Evolutionary conservation across 768 basidiomycete genomes (phyloP).

Genomic region (Mycena rebaudengoi): DNA sequence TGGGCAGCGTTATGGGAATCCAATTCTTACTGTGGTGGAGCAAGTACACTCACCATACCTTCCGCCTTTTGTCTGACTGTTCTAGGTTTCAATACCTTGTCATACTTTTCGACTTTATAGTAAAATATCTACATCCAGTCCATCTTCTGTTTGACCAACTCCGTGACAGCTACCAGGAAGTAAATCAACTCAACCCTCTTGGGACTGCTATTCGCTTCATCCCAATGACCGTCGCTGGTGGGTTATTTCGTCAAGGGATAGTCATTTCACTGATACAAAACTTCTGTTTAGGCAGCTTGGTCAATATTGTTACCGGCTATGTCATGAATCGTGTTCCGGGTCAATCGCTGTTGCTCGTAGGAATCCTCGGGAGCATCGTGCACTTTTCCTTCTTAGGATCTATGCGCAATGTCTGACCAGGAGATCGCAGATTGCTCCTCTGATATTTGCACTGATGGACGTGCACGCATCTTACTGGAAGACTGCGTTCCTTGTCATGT

Average conservation of each 20-base stretch:
- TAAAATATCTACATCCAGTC: slow-evolving; percentile 13
- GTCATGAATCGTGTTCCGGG: slow-evolving; percentile 37
- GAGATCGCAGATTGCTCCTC: slow-evolving; percentile 35
- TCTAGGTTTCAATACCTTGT: slow-evolving; percentile 42
- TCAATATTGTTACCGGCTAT: slow-evolving; percentile 29
- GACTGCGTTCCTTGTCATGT: slow-evolving; percentile 40
- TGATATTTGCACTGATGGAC: slow-evolving; percentile 43
- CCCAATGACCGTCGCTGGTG: slow-evolving; percentile 40
- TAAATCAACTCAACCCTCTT: slow-evolving; percentile 36
- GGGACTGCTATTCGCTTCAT: slow-evolving; percentile 41
- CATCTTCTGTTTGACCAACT: neutral
- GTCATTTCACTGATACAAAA: neutral
- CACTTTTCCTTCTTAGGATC: slow-evolving; percentile 9
- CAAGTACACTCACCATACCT: neutral
- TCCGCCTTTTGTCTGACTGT: neutral
- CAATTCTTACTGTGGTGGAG: slow-evolving; percentile 42
- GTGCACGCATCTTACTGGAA: slow-evolving; percentile 41
- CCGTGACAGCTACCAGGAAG: slow-evolving; percentile 39
- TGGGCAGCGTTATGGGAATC: slow-evolving; percentile 36
- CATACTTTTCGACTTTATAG: slow-evolving; percentile 42
- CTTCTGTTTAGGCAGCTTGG: slow-evolving; percentile 22
- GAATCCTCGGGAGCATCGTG: slow-evolving; percentile 39
- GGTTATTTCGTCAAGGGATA: neutral
- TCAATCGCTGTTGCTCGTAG: slow-evolving; percentile 37
- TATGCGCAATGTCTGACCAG: neutral